phyloP scores from a whole-genome alignment of 352 stramenopile species.

The Thalassiosira mediterranea region DNA sequence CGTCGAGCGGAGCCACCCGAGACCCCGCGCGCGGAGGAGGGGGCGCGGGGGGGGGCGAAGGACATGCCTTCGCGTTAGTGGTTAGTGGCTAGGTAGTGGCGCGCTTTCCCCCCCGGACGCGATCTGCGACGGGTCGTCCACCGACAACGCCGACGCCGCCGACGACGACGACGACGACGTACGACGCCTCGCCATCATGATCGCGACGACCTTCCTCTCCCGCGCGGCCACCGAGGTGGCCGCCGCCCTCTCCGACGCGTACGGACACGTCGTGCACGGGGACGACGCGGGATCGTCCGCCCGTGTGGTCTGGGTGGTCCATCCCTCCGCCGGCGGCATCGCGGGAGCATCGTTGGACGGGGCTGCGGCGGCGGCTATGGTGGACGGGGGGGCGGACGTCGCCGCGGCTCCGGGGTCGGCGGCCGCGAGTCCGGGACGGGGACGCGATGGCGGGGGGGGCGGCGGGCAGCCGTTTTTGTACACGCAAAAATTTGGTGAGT shows the following conservation, averaged over 20 bases:
- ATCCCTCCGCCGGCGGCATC: constrained; percentile 35
- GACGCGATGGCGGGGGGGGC: background rate
- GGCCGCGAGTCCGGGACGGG: background rate
- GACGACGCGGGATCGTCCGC: constrained; percentile 78
- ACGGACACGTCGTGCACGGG: constrained; percentile 70
- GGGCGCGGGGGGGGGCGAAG: too few relatives aligned
- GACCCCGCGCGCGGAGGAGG: too few relatives aligned
- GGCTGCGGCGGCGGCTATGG: too few relatives aligned
- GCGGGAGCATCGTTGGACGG: background rate
- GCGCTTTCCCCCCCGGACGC: too few relatives aligned
- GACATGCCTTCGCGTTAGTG: too few relatives aligned
- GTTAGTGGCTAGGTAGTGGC: too few relatives aligned
- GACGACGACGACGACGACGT: too few relatives aligned
- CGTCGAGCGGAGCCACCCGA: too few relatives aligned
- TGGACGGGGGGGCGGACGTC: too few relatives aligned
- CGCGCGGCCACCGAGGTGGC: constrained; percentile 64
- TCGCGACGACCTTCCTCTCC: constrained; percentile 60
- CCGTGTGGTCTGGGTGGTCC: constrained; percentile 63
- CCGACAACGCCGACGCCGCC: too few relatives aligned
- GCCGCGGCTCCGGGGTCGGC: too few relatives aligned
- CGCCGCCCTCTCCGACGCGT: constrained; percentile 68
- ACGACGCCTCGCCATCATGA: constrained; percentile 1
- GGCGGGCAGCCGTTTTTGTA: constrained; percentile 12
- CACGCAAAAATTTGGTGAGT: constrained; percentile 59
- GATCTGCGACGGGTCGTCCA: too few relatives aligned